Base-by-base conservation (phyloP, 2,329 filamentous ascomycete species). In the Cytospora chrysosperma region DNA sequence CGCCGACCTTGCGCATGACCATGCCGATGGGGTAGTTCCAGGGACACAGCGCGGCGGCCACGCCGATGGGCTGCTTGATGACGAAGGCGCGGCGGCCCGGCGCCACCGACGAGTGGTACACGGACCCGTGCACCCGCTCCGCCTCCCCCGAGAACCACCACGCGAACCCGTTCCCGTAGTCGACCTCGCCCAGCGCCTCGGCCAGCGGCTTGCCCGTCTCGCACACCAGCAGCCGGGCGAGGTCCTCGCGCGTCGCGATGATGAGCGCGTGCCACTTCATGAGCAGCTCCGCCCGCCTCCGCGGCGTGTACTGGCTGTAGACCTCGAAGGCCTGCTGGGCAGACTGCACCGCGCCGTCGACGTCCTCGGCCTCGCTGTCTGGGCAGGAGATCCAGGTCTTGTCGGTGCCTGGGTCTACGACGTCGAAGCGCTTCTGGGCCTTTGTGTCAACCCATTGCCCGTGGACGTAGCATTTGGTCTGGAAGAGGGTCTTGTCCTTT, bases 41-140 rank as follows among this genome's bases (percentile, higher is more conserved):
- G 5, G 89, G 88, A 1, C 91, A 88, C 19, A 92, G 76, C 0
- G 88, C 88, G 0, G 83, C 88, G 0, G 84, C 81, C 13, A 90
- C 87, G 61, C 89, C 89, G 64, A 91, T 82, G 0, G 88, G 88
- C 74, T 91, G 88, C 77, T 93, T 93, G 69, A 93, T 83, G 0
- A 88, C 89, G 65, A 93, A 84, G 3, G 88, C 81, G 15, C 89
- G 81, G 7, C 90, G 79, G 34, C 86, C 85, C 0, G 89, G 85
- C 0, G 84, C 76, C 0, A 88, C 78, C 0, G 87, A 82, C 0
- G n/a, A n/a, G n/a, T 81, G 79, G 53, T 85, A 82, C 5, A 88
- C 81, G 0, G 82, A 82, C 19, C 90, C 90, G 78, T 70, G 88
- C 28, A 80, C 69, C 57, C 73, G 72, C 64, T 81, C 79, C 4